phyloP scores from a whole-genome alignment of 306 rosid species.

The Cercis canadensis region DNA sequence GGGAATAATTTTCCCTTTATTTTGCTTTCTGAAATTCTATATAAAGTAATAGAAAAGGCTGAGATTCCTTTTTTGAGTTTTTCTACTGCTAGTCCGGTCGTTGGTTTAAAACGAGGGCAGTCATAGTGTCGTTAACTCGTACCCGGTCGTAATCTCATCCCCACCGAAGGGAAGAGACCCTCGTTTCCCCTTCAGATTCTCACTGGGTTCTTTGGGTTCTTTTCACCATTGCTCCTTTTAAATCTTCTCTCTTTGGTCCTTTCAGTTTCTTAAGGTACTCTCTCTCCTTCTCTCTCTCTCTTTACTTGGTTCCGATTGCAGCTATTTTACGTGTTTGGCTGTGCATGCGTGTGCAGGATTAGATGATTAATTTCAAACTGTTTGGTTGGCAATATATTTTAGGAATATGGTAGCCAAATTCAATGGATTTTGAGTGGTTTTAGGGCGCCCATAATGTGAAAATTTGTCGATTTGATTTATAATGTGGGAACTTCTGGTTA shows the following conservation, averaged over 20 bases:
- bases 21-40: too few relatives aligned
- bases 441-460: not conserved
- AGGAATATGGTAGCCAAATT: not conserved
- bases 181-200: not conserved
- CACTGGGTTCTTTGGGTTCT: too few relatives aligned
- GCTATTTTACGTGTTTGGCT: not conserved
- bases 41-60: too few relatives aligned
- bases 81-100: too few relatives aligned
- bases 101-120: not conserved
- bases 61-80: too few relatives aligned
- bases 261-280: not conserved
- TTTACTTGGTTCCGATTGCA: not conserved
- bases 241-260: not conserved
- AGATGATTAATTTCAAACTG: not conserved
- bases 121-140: not conserved
- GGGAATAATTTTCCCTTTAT: too few relatives aligned
- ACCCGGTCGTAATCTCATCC: not conserved
- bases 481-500: too few relatives aligned
- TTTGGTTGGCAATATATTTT: not conserved
- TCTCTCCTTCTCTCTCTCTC: not conserved
- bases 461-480: too few relatives aligned
- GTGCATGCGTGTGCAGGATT: not conserved
- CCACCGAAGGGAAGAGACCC: too few relatives aligned
- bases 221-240: not conserved
- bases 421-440: not conserved